These are phyloP conservation scores for Hyparrhenia diplandra DNA, from an alignment of 176 grass and related monocot genomes.

Conservation along the genomic window DNA sequence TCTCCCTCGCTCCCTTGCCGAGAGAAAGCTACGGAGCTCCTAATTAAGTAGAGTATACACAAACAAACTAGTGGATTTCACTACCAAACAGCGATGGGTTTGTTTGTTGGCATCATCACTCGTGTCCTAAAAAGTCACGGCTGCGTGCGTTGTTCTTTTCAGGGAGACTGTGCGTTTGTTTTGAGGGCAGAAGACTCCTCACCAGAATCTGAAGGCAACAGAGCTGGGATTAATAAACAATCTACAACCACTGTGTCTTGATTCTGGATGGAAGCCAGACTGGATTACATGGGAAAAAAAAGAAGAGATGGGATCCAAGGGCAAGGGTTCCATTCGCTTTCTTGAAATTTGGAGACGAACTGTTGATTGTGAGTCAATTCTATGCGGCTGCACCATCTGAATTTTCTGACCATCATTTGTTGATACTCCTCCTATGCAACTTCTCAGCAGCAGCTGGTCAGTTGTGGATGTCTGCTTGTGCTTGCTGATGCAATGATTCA, in stretches of 20 bases:
- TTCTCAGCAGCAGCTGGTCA: no score
- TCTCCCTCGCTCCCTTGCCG: constrained; percentile 9
- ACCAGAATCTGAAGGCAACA: constrained; percentile 27
- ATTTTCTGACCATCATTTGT: no score
- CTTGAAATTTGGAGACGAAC: no score
- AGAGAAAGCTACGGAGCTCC: constrained; percentile 20
- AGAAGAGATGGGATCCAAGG: not conserved
- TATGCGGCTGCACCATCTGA: no score
- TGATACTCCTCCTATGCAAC: no score
- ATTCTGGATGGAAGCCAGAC: not conserved
- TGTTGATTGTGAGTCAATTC: no score
- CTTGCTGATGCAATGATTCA: not conserved
- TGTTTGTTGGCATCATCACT: constrained; percentile 8
- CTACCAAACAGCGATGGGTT: not conserved
- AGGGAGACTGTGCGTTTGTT: not conserved
- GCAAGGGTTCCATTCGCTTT: no score
- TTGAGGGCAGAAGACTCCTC: no score
- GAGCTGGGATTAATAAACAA: not conserved
- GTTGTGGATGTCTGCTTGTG: not conserved
- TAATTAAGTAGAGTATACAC: constrained; percentile 1
- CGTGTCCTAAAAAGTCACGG: constrained; percentile 1
- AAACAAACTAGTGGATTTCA: no score
- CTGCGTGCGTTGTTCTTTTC: not conserved
- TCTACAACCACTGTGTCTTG: not conserved
- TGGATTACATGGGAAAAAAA: not conserved